Conservation (phyloP, 768 basidiomycete genomes). For the Suillus americanus region DNA sequence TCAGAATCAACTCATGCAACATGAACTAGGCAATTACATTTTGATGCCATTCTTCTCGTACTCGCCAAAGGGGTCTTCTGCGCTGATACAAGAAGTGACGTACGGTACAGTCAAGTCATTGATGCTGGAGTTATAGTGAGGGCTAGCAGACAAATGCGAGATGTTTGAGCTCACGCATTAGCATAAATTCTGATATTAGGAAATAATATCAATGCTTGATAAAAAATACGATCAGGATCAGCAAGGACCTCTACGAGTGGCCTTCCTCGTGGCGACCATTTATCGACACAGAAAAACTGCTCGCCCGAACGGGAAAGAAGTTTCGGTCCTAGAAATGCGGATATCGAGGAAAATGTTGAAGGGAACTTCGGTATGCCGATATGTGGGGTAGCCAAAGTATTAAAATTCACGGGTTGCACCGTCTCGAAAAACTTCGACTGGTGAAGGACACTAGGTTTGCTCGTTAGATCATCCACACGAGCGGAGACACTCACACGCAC, state of each 20-base stretch:
- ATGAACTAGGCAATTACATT: constrained; percentile 44
- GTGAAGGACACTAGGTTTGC: constrained; percentile 50
- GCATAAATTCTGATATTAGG: constrained; percentile 75
- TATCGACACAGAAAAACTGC: constrained; percentile 73
- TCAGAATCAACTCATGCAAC: constrained; percentile 5
- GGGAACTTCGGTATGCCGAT: constrained; percentile 70
- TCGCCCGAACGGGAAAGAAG: constrained; percentile 79
- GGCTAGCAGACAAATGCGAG: neutral
- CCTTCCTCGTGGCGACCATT: constrained; percentile 66
- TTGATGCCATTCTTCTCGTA: constrained; percentile 56
- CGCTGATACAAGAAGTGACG: constrained; percentile 72
- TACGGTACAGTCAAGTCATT: constrained; percentile 85
- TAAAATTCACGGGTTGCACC: constrained; percentile 76
- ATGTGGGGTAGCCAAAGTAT: constrained; percentile 82
- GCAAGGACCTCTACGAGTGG: constrained; percentile 77
- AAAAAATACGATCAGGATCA: constrained; percentile 79
- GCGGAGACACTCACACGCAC: constrained; percentile 31
- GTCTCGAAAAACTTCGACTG: constrained; percentile 70
- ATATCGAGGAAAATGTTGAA: constrained; percentile 54
- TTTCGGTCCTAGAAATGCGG: constrained; percentile 59
- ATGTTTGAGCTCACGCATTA: constrained; percentile 56
- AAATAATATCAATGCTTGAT: constrained; percentile 68
- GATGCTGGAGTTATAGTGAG: constrained; percentile 39
- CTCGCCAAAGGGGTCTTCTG: constrained; percentile 62
- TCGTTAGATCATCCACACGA: constrained; percentile 7